Evolutionary conservation across 371 early-diverging fungal species (phyloP).

Genomic region (Rhizopus delemar): DNA sequence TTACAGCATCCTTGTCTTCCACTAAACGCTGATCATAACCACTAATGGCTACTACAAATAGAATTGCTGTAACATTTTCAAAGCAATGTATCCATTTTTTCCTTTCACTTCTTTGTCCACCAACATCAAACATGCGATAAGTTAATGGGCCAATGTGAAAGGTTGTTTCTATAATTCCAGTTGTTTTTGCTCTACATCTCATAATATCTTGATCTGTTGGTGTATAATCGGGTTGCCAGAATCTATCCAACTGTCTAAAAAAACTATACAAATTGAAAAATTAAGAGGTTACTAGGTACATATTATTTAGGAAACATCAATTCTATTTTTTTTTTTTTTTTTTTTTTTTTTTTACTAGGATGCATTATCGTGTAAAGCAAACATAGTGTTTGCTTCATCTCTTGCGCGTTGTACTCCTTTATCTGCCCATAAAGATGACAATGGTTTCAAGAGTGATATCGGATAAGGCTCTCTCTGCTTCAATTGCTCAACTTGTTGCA

Average conservation of each 20-base stretch:
- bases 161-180: conserved; percentile 78
- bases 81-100: conserved; percentile 97
- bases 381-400: conserved; percentile 62
- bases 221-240: conserved; percentile 13
- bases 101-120: conserved; percentile 82
- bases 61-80: conserved; percentile 77
- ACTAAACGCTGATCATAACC: conserved; percentile 78
- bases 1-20: conserved; percentile 78
- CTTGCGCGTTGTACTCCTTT: conserved; percentile 72
- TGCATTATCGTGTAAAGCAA: conserved; percentile 81
- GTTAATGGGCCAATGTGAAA: conserved; percentile 70
- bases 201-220: conserved; percentile 77
- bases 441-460: conserved; percentile 67
- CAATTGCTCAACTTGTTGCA: conserved; percentile 37
- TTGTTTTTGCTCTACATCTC: conserved; percentile 79
- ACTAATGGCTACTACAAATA: conserved; percentile 73
- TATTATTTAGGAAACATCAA: background rate
- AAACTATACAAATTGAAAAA: conserved; percentile 9
- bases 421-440: conserved; percentile 82
- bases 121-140: conserved; percentile 72
- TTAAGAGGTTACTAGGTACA: background rate
- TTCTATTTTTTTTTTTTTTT: no score
- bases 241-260: conserved; percentile 9
- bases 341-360: conserved; percentile 51
- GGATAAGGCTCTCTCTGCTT: conserved; percentile 61